Evolutionary conservation across 345 rosid genomes (phyloP).

Genomic region (Arabis alpina): DNA sequence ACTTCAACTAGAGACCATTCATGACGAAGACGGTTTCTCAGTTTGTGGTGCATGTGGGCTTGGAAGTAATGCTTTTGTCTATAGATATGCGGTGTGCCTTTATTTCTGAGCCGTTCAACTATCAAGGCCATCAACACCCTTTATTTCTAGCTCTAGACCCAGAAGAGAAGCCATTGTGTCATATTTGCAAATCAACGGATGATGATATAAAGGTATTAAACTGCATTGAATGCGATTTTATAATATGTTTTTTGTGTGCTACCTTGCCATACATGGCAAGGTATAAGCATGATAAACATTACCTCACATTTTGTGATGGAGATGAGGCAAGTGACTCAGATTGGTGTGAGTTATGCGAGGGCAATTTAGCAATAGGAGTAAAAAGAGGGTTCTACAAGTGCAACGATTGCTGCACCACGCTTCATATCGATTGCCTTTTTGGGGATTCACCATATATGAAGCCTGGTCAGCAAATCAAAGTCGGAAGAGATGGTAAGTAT

Average conservation of each 20-base stretch:
- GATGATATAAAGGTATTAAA: background rate
- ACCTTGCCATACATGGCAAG: background rate
- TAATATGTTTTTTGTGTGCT: background rate
- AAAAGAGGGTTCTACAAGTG: constrained; percentile 21
- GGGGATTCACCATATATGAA: background rate
- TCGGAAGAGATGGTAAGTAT: too few species aligned
- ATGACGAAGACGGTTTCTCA: too few species aligned
- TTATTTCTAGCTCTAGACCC: background rate
- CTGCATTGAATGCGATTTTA: constrained; percentile 18
- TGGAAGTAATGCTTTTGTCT: background rate
- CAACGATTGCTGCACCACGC: constrained; percentile 9
- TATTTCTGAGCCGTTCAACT: background rate
- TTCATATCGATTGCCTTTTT: constrained; percentile 12
- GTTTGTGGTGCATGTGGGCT: too few species aligned
- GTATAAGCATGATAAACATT: constrained; percentile 29
- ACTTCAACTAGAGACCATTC: background rate
- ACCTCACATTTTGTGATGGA: constrained; percentile 3
- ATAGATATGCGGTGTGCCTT: background rate
- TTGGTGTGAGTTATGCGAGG: constrained; percentile 17
- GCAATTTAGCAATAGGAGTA: background rate
- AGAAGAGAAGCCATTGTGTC: background rate
- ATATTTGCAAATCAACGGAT: background rate
- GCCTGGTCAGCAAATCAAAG: background rate
- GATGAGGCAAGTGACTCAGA: background rate
- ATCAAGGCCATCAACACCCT: constrained; percentile 11